Evolutionary conservation across 2,329 filamentous ascomycete genomes (phyloP).

Genomic region (Dendryphion nanum): DNA sequence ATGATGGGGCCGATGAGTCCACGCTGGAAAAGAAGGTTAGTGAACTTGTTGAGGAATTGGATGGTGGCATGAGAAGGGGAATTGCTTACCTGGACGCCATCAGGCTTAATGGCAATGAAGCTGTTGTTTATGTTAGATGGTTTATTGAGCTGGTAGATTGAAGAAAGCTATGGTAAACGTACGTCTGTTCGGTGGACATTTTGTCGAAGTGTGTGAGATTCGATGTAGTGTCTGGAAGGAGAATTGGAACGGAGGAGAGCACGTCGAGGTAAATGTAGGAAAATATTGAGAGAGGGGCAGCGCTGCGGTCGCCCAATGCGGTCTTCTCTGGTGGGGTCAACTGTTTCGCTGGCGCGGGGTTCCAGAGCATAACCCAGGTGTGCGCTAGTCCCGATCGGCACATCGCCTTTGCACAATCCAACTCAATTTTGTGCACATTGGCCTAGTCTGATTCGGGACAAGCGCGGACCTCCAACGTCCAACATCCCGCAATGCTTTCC

Average conservation of each 20-base stretch:
- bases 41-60: background rate
- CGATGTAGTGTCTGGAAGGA: conserved; percentile 24
- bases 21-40: conserved; percentile 62
- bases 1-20: conserved; percentile 98
- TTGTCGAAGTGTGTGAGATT: conserved; percentile 31
- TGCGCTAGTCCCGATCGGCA: too few species aligned
- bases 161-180: too few species aligned
- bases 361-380: too few species aligned
- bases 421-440: too few species aligned
- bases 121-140: too few species aligned
- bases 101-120: conserved; percentile 99
- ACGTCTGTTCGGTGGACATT: conserved; percentile 83
- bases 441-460: too few species aligned
- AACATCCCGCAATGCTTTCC: too few species aligned
- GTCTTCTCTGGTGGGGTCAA: conserved; percentile 25
- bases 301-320: too few species aligned
- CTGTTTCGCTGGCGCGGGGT: too few species aligned
- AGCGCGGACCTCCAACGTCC: too few species aligned
- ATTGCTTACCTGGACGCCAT: conserved; percentile 89
- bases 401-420: too few species aligned
- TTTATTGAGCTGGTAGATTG: too few species aligned
- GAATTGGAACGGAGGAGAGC: background rate
- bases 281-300: conserved; percentile 21
- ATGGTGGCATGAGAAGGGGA: background rate
- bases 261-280: conserved; percentile 15